Evolutionary conservation across 208 protist species (phyloP), one percentile per base, ranked within the genome.

Genomic region (Trypanosomatidae sp.): DNA sequence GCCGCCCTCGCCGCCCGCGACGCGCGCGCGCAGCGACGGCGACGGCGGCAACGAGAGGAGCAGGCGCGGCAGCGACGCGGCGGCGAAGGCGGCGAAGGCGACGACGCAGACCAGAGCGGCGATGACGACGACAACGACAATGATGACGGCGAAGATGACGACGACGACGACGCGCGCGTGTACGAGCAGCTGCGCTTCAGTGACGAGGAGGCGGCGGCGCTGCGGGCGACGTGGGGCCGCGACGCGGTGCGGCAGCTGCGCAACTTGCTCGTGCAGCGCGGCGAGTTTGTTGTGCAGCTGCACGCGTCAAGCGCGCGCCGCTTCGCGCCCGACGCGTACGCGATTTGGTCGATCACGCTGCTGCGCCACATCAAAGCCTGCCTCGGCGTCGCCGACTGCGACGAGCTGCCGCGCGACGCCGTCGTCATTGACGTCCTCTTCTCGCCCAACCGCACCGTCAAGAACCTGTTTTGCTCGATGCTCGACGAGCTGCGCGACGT

Each of bases 251-350:
- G 57, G 16, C 45, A 66, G 4, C 40, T 92, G 33, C 77, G 80
- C 60, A 74, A 88, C 58, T 61, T 88, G 25, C 39, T 80, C 7
- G 48, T 76, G 15, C 83, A 84, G 33, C 64, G 72, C 15, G 78
- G 84, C 51, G 72, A 92, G 42, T 92, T 77, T 50, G 58, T 86
- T n/a, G 70, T 92, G n/a, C 67, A 73, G 22, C 53, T 88, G 33
- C 72, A 88, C 39, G 53, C 61, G 0, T 56, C 56, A 3, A 51
- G 48, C 43, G 61, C 60, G 22, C 72, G 63, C 26, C 59, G 67
- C 2, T 90, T 87, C 45, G 49, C 53, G 7, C 66, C 67, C 15
- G 73, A 84, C 52, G 52, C 77, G 6, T 85, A 79, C 46, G 53
- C 57, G 3, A 81, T 66, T 54, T 90, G 81, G 77, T 52, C 60